Base-by-base conservation (phyloP, 2,329 filamentous ascomycete genomes). In the Dothistroma pini region DNA sequence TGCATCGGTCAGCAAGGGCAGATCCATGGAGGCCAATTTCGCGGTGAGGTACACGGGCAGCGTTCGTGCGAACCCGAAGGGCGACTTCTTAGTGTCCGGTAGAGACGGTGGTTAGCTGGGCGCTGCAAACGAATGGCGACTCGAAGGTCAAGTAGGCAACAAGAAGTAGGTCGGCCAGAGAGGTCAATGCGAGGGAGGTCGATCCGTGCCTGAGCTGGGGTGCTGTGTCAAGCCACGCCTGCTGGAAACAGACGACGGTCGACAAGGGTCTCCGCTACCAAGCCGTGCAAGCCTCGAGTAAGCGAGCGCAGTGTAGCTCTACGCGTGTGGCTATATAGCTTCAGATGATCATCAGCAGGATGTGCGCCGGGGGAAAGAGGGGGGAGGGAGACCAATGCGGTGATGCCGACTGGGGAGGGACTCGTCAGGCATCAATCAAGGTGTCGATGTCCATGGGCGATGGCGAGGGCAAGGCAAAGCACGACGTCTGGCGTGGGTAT, bases 1-100 rank as follows among this genome's bases (percentile, higher is more conserved):
- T 70, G 68, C 69, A 71, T 71, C 63, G 62, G 58, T 59, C 35
- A 53, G 16, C 54, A 47, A 56, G 49, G n/a, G 53, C 50, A 59
- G 53, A 66, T 69, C 68, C 69, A 71, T 71, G 57, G 67, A 70
- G 67, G 56, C 62, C 56, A 49, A 50, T 49, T 21, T 58, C 31
- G 34, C 29, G 29, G 10, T 22, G 7, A 38, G 25, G 32, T 55
- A 19, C 25, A 14, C 10, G 12, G 48, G 19, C 22, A 29, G 48
- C 10, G 11, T 25, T 16, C 9, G 21, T 25, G 10, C 19, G 19
- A 51, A 51, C 22, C 29, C 31, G 35, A 29, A 21, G 8, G n/a
- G 25, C 3, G 51, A 35, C n/a, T 19, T 6, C 10, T 32, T 19
- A 4, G 19, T n/a, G 25, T 38, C 41, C 55, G 44, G 55, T 57